These are phyloP conservation scores for Trichophyton benhamiae DNA, from an alignment of 2,329 filamentous ascomycete genomes.

Conservation along the genomic window DNA sequence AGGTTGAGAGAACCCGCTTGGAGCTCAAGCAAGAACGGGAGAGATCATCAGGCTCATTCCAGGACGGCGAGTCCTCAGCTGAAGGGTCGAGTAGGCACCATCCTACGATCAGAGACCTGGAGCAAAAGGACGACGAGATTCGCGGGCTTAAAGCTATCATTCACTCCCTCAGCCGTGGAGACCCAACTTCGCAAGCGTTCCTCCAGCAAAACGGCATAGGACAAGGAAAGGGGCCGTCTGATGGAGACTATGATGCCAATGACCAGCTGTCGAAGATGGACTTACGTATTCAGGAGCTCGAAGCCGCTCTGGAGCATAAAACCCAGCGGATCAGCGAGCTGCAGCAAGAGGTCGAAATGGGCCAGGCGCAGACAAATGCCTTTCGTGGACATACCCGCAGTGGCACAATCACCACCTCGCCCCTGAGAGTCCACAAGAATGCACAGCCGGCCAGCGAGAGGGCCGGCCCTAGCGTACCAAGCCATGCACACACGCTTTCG, in stretches of 20 bases:
- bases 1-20: conserved; percentile 80
- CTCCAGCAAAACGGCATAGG: conserved; percentile 21
- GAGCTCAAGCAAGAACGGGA: conserved; percentile 82
- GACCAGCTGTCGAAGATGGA: conserved; percentile 57
- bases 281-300: conserved; percentile 66
- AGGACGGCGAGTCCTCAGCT: conserved; percentile 30
- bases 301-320: conserved; percentile 60
- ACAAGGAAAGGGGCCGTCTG: conserved; percentile 12
- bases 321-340: conserved; percentile 67
- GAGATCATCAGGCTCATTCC: conserved; percentile 54
- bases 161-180: conserved; percentile 71
- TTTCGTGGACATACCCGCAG: conserved; percentile 22
- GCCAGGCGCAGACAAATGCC: conserved; percentile 22
- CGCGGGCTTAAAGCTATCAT: conserved; percentile 95
- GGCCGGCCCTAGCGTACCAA: conserved; percentile 17
- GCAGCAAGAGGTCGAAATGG: conserved; percentile 57
- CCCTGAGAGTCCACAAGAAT: conserved; percentile 23
- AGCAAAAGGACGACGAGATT: conserved; percentile 95
- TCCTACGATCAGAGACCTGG: conserved; percentile 57
- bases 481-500: conserved; percentile 30
- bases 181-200: conserved; percentile 14
- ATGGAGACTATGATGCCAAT: conserved; percentile 40
- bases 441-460: conserved; percentile 18
- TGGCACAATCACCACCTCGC: conserved; percentile 26
- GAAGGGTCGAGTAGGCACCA: conserved; percentile 16